These are phyloP conservation scores for Colletotrichum lupini DNA, from an alignment of 2,329 filamentous ascomycete species.

Conservation along the genomic window DNA sequence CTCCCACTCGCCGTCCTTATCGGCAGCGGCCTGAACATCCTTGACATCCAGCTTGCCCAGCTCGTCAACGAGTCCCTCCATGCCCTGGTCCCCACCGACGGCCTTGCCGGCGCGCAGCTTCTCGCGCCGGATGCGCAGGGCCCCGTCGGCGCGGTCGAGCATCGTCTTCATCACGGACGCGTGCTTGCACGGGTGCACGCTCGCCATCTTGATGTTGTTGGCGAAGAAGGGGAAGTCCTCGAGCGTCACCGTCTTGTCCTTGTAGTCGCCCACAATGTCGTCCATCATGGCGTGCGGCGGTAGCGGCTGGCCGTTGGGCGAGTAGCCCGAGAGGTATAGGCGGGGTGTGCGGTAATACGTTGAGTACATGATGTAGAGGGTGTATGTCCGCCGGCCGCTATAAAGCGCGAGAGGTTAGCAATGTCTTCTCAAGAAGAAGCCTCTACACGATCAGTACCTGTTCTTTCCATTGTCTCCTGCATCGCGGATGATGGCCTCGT, in stretches of 20 bases:
- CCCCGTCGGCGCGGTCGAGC: constrained; percentile 93
- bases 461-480: constrained; percentile 60
- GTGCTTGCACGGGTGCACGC: constrained; percentile 96
- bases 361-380: constrained; percentile 97
- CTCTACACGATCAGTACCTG: constrained; percentile 49
- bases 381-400: constrained; percentile 92
- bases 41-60: constrained; percentile 73
- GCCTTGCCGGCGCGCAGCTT: constrained; percentile 76
- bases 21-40: constrained; percentile 61
- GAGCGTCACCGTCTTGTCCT: constrained; percentile 97
- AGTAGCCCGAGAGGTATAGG: constrained; percentile 93
- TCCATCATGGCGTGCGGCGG: constrained; percentile 92
- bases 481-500: constrained; percentile 94
- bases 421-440: background rate
- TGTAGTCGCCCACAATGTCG: constrained; percentile 95
- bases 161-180: constrained; percentile 98
- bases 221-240: constrained; percentile 98
- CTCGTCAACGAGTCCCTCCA: constrained; percentile 89
- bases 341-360: constrained; percentile 97
- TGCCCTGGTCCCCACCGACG: constrained; percentile 64
- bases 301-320: constrained; percentile 81
- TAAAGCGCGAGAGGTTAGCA: constrained; percentile 35
- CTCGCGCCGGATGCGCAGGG: constrained; percentile 86
- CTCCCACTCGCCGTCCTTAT: constrained; percentile 70
- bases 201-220: constrained; percentile 93